Percentiles rank a stretch among this genome's conserved stretches.
Evolutionary conservation across 108 stramenopile species (phyloP).

Genomic region (Cyclotella kingstonii): DNA sequence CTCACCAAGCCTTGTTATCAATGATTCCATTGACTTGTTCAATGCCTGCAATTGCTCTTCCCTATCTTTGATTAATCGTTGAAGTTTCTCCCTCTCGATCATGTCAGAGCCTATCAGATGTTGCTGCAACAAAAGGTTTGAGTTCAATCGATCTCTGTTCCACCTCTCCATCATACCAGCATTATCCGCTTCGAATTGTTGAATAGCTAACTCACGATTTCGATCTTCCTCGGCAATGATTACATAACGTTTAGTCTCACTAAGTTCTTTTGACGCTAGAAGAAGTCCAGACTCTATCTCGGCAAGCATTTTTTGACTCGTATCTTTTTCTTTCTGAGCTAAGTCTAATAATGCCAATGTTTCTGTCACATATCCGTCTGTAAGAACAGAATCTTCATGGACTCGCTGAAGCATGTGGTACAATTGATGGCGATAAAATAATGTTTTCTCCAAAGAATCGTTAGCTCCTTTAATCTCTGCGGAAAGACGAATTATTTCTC

Average conservation of each 20-base stretch:
- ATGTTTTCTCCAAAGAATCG: conserved; percentile 40
- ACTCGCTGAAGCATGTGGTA: conserved; percentile 62
- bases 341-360: conserved; percentile 55
- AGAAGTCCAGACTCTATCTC: conserved; percentile 45
- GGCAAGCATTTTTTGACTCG: conserved; percentile 44
- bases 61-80: conserved; percentile 19
- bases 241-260: conserved; percentile 30
- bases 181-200: conserved; percentile 38
- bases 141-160: conserved; percentile 30
- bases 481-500: conserved; percentile 45
- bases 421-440: conserved; percentile 64
- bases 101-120: conserved; percentile 35
- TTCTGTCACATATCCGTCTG: conserved; percentile 59
- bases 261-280: conserved; percentile 36
- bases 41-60: conserved; percentile 44
- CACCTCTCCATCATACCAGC: conserved; percentile 47
- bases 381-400: conserved; percentile 52
- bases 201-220: conserved; percentile 19
- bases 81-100: conserved; percentile 40
- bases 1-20: conserved; percentile 14
- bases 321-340: conserved; percentile 38
- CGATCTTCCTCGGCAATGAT: conserved; percentile 40
- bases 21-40: conserved; percentile 20
- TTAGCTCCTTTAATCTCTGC: conserved; percentile 53
- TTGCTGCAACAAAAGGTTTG: conserved; percentile 26